Evolutionary conservation across 2,329 filamentous ascomycete genomes (phyloP), one percentile per base, ranked within the genome.

Genomic region (Stemphylium beticola): DNA sequence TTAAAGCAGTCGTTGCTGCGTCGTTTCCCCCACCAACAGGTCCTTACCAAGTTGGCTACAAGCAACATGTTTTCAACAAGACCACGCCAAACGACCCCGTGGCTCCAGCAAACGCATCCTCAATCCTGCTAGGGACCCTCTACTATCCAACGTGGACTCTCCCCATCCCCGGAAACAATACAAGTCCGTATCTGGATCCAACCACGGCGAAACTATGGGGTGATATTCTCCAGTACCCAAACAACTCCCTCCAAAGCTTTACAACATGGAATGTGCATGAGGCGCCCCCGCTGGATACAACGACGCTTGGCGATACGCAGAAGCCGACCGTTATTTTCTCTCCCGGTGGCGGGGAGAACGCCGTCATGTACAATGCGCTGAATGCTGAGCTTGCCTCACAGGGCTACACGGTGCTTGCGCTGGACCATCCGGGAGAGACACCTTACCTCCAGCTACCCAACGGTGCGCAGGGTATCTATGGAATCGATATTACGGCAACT

Each of bases 31-130:
- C 40, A 31, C 40, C 40, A n/a, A 60, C 53, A 10, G 66, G 68
- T 6, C 62, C 60, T 0, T 68, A 67, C 41, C 45, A 64, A 14
- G 67, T 70, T 2, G 64, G 65, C 1, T 59, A 58, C 15, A 64
- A 42, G 8, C 65, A 70, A 20, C 58, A 67, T 22, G 41, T 68
- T 26, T 65, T 72, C 58, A 62, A 65, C 49, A 61, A 66, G 41
- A 66, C 52, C 6, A 70, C 62, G 0, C 57, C 34, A 4, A 58
- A 69, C 22, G 66, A 70, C 38, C 58, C 62, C 7, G 53, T 64
- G 1, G 57, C 60, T 2, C 55, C 64, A 6, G 29, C 40, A 6
- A 65, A 45, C 3, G 40, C 40, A 3, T 43, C 26, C 8, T 43
- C 40, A 32, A 39, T 57, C 7, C 41, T 70, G 17, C 53, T 72